These are phyloP conservation scores for Saccharum hybrid DNA, from an alignment of 202 grass and related monocot genomes.

Conservation along the genomic window DNA sequence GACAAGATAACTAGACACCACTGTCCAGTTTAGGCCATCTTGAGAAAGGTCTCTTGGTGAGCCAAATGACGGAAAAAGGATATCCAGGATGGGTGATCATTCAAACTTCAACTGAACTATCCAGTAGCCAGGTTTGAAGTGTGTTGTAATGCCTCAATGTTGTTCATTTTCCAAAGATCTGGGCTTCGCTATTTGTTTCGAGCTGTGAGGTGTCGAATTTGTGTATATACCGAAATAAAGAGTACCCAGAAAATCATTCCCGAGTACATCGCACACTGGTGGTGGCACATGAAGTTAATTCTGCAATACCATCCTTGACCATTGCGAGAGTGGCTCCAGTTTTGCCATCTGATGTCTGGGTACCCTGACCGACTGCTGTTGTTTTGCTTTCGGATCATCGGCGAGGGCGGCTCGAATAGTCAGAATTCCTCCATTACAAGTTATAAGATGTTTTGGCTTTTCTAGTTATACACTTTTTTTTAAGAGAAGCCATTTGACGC, in stretches of 20 bases:
- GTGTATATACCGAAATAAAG: constrained; percentile 53
- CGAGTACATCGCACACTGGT: neutral
- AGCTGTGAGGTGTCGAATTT: neutral
- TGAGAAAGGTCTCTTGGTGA: constrained; percentile 7
- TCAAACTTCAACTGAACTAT: constrained; percentile 31
- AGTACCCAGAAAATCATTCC: neutral
- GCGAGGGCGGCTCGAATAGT: no score
- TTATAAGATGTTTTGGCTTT: no score
- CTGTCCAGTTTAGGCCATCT: constrained; percentile 18
- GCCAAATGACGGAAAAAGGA: neutral
- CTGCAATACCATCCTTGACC: neutral
- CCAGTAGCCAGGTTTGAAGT: constrained; percentile 10
- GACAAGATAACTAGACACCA: neutral
- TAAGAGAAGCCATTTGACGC: no score
- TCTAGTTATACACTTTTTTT: no score
- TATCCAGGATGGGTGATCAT: neutral
- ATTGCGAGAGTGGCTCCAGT: no score
- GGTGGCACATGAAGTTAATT: neutral
- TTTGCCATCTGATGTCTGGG: no score
- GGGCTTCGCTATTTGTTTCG: constrained; percentile 20
- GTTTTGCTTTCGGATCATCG: no score
- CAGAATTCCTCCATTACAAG: no score
- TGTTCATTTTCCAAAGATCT: constrained; percentile 25
- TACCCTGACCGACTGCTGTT: neutral
- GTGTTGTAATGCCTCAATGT: constrained; percentile 39